These are phyloP conservation scores for Annulohypoxylon maeteangense DNA, from an alignment of 495 filamentous ascomycete species.

Conservation along the genomic window DNA sequence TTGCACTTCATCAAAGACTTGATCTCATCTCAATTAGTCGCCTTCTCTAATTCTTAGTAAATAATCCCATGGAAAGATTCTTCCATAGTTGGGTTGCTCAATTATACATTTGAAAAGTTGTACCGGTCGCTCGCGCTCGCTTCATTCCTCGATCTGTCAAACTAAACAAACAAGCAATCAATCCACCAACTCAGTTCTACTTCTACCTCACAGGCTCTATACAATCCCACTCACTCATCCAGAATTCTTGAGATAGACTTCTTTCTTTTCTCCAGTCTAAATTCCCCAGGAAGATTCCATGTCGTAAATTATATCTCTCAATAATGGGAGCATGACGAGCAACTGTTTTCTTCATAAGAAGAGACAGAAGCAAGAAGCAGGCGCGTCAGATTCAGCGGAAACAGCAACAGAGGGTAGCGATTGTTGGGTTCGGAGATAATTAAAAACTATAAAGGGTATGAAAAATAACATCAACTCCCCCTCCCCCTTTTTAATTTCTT, in stretches of 20 bases:
- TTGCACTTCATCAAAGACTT: conserved; percentile 8
- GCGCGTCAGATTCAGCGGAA: conserved; percentile 16
- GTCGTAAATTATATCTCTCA: conserved; percentile 43
- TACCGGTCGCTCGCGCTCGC: conserved; percentile 31
- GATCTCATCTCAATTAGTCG: conserved; percentile 20
- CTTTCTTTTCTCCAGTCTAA: conserved; percentile 33
- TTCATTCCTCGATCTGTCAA: conserved; percentile 15
- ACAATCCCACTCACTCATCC: conserved; percentile 7
- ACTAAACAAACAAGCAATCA: conserved; percentile 26
- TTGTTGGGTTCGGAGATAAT: conserved; percentile 31
- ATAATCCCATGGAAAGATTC: conserved; percentile 21
- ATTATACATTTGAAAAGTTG: conserved; percentile 21
- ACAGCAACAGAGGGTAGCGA: conserved; percentile 25
- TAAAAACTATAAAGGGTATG: conserved; percentile 46
- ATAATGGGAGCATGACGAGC: conserved; percentile 42
- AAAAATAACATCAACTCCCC: conserved; percentile 47
- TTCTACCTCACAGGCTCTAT: background rate
- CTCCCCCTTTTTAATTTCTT: conserved; percentile 14
- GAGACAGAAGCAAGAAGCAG: conserved; percentile 24
- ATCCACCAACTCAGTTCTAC: conserved; percentile 12
- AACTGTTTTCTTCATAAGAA: conserved; percentile 43
- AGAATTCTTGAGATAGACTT: conserved; percentile 38
- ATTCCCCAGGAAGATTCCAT: conserved; percentile 21
- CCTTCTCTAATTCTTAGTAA: conserved; percentile 24
- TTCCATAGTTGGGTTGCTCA: conserved; percentile 17